Conservation (phyloP, 2,329 filamentous ascomycete genomes). For the Diaporthe vexans region DNA sequence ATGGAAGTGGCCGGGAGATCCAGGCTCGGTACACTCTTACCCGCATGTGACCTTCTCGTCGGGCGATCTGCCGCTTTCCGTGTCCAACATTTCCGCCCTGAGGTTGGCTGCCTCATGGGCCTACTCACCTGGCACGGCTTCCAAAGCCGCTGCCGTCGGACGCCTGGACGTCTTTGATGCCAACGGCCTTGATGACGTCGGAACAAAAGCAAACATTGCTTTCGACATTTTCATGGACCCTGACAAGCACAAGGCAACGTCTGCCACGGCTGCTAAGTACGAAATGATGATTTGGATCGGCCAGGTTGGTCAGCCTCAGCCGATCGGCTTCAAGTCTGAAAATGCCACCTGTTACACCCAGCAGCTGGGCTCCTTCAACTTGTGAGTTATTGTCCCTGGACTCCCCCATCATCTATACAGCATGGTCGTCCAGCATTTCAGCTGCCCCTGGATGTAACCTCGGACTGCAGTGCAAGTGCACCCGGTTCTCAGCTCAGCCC, state of each 20-base stretch:
- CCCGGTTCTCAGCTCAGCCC: slow-evolving; percentile 27
- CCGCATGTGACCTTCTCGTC: slow-evolving; percentile 51
- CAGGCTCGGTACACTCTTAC: slow-evolving; percentile 50
- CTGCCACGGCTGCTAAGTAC: slow-evolving; percentile 48
- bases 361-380: slow-evolving; percentile 46
- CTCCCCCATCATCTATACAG: not conserved
- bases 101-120: slow-evolving; percentile 48
- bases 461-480: not conserved
- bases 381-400: slow-evolving; percentile 45
- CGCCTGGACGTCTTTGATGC: slow-evolving; percentile 44
- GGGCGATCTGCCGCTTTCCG: slow-evolving; percentile 46
- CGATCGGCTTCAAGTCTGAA: slow-evolving; percentile 46
- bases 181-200: slow-evolving; percentile 43
- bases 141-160: slow-evolving; percentile 42
- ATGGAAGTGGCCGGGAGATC: slow-evolving; percentile 50
- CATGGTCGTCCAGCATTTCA: slow-evolving; percentile 17
- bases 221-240: slow-evolving; percentile 52
- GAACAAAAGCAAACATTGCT: slow-evolving; percentile 49
- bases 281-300: slow-evolving; percentile 54
- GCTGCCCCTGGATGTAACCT: slow-evolving; percentile 4
- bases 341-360: slow-evolving; percentile 46
- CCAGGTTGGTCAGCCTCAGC: slow-evolving; percentile 47
- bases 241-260: slow-evolving; percentile 45
- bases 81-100: slow-evolving; percentile 49
- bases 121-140: slow-evolving; percentile 46